A percentile compares a stretch with the other conserved stretches of the same genome.
These are phyloP conservation scores for Penicillium desertorum DNA, from an alignment of 495 filamentous ascomycete genomes.

Conservation along the genomic window DNA sequence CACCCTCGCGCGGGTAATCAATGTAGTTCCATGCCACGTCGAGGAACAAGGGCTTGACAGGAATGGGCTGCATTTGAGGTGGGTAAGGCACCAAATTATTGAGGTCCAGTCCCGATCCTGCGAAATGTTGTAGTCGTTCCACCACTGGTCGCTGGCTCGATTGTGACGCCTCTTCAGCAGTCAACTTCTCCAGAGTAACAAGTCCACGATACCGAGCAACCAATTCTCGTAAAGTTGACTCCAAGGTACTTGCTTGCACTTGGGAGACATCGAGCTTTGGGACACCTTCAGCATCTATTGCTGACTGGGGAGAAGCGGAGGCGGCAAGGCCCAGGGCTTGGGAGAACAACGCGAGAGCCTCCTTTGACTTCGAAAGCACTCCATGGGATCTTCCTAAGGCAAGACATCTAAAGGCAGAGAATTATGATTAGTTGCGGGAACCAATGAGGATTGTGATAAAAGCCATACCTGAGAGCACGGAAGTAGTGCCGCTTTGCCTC, in stretches of 20 bases:
- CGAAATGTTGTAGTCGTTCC: conserved; percentile 72
- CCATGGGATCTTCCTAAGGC: conserved; percentile 83
- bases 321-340: conserved; percentile 60
- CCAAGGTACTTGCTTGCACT: conserved; percentile 55
- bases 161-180: conserved; percentile 31
- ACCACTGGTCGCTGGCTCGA: conserved; percentile 55
- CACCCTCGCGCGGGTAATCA: conserved; percentile 69
- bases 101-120: conserved; percentile 64
- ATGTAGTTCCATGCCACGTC: conserved; percentile 99
- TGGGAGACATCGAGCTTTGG: conserved; percentile 62
- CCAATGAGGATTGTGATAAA: neutral
- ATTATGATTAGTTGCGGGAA: conserved; percentile 10
- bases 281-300: conserved; percentile 31
- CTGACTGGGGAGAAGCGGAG: conserved; percentile 36
- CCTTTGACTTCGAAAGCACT: conserved; percentile 66
- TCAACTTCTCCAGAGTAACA: conserved; percentile 70
- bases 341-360: conserved; percentile 80
- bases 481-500: conserved; percentile 81
- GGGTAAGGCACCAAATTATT: conserved; percentile 82
- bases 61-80: conserved; percentile 75
- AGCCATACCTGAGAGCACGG: conserved; percentile 73
- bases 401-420: conserved; percentile 59
- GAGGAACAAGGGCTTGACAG: conserved; percentile 93
- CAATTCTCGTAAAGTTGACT: conserved; percentile 60
- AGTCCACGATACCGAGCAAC: conserved; percentile 77